These are phyloP conservation scores for Pseudisothecium myosuroides DNA, from an alignment of 225 moss, liverwort and hornwort genomes.

Conservation along the genomic window DNA sequence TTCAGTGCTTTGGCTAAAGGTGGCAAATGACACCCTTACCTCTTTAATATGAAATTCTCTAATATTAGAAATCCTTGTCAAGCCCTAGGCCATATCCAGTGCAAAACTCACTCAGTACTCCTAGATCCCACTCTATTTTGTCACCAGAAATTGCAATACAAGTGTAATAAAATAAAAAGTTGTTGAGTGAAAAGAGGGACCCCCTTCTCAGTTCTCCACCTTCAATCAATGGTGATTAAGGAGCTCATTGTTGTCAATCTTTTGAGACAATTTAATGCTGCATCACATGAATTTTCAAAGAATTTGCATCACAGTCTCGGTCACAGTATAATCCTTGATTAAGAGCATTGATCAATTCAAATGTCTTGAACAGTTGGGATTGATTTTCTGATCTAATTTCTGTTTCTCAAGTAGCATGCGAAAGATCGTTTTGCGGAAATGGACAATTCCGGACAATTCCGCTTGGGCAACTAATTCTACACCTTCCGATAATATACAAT, in stretches of 20 bases:
- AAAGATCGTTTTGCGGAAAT: background rate
- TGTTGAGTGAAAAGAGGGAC: background rate
- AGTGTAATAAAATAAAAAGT: background rate
- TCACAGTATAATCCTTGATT: background rate
- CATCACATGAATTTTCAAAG: background rate
- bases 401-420: background rate
- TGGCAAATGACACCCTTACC: background rate
- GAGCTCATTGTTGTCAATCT: background rate
- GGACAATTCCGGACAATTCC: background rate
- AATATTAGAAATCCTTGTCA: too few relatives aligned
- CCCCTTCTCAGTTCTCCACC: background rate
- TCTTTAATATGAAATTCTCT: background rate
- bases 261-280: background rate
- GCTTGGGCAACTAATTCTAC: background rate
- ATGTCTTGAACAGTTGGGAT: background rate
- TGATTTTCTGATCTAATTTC: background rate
- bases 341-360: background rate
- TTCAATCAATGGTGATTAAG: background rate
- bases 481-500: background rate
- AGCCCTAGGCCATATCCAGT: background rate
- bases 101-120: background rate
- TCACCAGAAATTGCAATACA: background rate
- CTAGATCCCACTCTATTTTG: background rate
- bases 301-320: background rate
- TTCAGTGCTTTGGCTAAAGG: background rate